A percentile compares a stretch with the other conserved stretches of the same genome.
These are phyloP conservation scores for Colletotrichum sp. DNA, from an alignment of 2,329 filamentous ascomycete species.

Conservation along the genomic window DNA sequence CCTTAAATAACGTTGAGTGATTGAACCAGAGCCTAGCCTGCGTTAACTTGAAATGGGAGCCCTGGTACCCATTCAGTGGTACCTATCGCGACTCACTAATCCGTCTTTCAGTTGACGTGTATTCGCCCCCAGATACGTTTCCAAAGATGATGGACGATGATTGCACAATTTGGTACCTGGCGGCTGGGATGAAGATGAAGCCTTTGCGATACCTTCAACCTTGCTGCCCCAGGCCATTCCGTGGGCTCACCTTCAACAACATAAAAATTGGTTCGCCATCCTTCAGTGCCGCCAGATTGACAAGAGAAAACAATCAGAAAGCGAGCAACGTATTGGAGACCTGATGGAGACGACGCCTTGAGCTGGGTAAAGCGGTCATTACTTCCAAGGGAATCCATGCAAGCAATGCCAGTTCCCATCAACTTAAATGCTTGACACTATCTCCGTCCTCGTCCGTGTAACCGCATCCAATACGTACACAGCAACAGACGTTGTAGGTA, in stretches of 20 bases:
- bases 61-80: fast-evolving
- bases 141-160: not conserved
- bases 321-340: too few relatives aligned
- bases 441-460: fast-evolving
- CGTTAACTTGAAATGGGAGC: fast-evolving
- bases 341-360: fast-evolving
- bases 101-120: too few relatives aligned
- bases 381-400: fast-evolving
- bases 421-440: fast-evolving
- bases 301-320: fast-evolving
- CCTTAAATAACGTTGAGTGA: not conserved
- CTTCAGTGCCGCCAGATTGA: not conserved
- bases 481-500: not conserved
- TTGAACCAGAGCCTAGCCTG: not conserved
- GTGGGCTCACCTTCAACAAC: not conserved
- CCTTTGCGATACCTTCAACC: not conserved
- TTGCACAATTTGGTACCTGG: not conserved
- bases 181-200: not conserved
- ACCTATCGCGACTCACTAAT: not conserved
- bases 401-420: fast-evolving
- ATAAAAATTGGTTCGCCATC: fast-evolving
- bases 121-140: not conserved
- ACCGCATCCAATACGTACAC: fast-evolving
- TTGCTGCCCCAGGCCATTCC: not conserved
- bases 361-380: fast-evolving